Conservation (phyloP, 2,329 filamentous ascomycete species). For the Elsinoe batatas region DNA sequence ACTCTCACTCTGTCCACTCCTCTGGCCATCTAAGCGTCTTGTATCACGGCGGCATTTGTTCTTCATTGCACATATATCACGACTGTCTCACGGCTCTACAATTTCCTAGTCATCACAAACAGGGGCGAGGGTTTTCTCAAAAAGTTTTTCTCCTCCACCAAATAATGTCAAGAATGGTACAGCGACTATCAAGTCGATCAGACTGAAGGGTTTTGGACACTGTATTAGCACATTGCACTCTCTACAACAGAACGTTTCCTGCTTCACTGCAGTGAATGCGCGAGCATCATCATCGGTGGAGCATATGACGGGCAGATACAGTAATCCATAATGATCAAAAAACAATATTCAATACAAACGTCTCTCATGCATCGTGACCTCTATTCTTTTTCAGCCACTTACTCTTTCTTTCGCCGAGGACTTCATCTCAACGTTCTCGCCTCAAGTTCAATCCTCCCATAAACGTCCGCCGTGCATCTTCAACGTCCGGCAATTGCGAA, state of each 20-base stretch:
- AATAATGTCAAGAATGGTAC: not conserved
- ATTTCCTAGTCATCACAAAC: not conserved
- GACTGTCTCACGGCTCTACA: constrained; percentile 9
- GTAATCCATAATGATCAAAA: not conserved
- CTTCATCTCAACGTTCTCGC: not conserved
- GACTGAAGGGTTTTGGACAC: not conserved
- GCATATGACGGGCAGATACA: not conserved
- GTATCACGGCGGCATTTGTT: not conserved
- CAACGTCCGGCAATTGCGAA: not conserved
- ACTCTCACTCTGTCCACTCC: constrained; percentile 25
- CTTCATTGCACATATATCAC: constrained; percentile 10
- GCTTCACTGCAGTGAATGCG: not conserved
- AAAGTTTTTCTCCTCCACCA: not conserved
- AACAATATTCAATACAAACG: not conserved
- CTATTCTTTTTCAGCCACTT: too few relatives aligned
- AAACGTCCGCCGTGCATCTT: not conserved
- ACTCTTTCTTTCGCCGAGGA: not conserved
- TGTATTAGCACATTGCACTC: not conserved
- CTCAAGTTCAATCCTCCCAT: too few relatives aligned
- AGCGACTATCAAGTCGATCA: not conserved
- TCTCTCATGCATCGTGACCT: too few relatives aligned
- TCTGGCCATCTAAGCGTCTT: constrained; percentile 14
- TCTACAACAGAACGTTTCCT: not conserved
- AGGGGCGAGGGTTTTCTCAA: not conserved
- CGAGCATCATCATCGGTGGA: not conserved